Base-by-base conservation (phyloP, 306 rosid genomes). In the Inga oerstediana region DNA sequence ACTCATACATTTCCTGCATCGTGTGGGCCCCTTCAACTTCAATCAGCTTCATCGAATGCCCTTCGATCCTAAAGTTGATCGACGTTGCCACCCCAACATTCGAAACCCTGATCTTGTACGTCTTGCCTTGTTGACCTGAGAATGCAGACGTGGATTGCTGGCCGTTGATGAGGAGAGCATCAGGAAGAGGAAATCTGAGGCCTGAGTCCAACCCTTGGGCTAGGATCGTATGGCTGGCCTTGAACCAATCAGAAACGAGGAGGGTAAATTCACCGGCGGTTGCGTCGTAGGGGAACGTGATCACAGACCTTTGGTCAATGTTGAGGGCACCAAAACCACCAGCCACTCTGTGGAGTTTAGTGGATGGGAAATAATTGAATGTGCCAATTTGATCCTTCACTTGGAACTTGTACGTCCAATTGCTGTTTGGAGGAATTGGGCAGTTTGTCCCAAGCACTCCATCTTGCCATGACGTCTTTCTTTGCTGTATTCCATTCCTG, bases 21-120 rank as follows among this genome's bases (percentile, higher is more conserved):
- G 97, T 88, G 41, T 95, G 97, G 74, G 91, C 80, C 84, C 98
- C 98, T 90, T 95, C 98, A 48, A 93, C 98, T 87, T 95, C 98
- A 74, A 93, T 87, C 2, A 93, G 90, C 24, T 74, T 91, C 88
- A 95, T 49, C 0, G 35, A 45, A 75, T 95, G 98, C 2, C 88
- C 91, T 54, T 93, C 91, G 64, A 95, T 92, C 82, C 95, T 89
- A 11, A 92, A 85, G 88, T 93, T 95, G 2, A 93, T 70, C 20
- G 98, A 86, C 32, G 91, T 90, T 78, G 88, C 65, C 72, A 89
- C 37, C 0, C 98, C 97, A 62, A 92, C 92, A 80, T 95, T 95
- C 22, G 98, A 90, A 19, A 95, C 81, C 72, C 97, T 92, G 34
- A 95, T 68, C 71, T 95, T 93, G 98, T 93, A 93, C 2, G 88